A percentile compares a stretch with the other conserved stretches of the same genome.
phyloP scores from a whole-genome alignment of 1,284 basidiomycete genomes.

The Ganoderma leucocontextum region DNA sequence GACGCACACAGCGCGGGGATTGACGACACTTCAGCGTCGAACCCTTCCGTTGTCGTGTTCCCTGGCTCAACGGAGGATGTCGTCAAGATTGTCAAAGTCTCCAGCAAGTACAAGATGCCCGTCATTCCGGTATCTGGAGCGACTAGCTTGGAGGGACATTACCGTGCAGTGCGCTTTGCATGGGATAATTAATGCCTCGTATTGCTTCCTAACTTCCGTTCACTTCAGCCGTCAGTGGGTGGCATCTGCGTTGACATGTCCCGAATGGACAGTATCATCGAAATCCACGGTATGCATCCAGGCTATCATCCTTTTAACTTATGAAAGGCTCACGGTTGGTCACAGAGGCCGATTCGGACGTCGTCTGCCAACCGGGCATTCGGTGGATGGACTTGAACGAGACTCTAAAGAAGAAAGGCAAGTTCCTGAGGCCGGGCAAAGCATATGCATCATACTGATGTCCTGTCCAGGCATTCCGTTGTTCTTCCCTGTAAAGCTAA shows the following conservation, averaged over 20 bases:
- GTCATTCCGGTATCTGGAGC: constrained; percentile 70
- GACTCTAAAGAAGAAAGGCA: constrained; percentile 66
- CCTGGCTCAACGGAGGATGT: constrained; percentile 65
- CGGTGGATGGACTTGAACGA: constrained; percentile 91
- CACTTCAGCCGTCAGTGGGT: constrained; percentile 36
- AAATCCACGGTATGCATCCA: constrained; percentile 68
- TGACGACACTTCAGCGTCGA: constrained; percentile 1
- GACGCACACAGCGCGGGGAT: not conserved
- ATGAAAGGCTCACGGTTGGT: not conserved
- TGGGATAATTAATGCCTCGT: not conserved
- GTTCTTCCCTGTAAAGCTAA: constrained; percentile 84
- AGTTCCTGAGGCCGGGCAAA: not conserved
- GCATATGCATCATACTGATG: not conserved
- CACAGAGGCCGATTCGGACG: constrained; percentile 80
- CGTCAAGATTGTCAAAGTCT: constrained; percentile 63
- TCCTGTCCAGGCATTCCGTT: constrained; percentile 60
- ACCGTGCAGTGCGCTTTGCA: constrained; percentile 56
- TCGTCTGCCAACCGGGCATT: constrained; percentile 85
- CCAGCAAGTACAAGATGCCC: constrained; percentile 64
- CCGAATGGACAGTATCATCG: constrained; percentile 85
- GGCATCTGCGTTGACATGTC: constrained; percentile 74
- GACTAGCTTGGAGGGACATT: constrained; percentile 69
- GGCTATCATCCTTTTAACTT: not conserved
- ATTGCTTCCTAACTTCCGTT: not conserved
- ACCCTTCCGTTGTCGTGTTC: constrained; percentile 70